phyloP scores from a whole-genome alignment of 106 monocot species.

The Chionographis japonica region DNA sequence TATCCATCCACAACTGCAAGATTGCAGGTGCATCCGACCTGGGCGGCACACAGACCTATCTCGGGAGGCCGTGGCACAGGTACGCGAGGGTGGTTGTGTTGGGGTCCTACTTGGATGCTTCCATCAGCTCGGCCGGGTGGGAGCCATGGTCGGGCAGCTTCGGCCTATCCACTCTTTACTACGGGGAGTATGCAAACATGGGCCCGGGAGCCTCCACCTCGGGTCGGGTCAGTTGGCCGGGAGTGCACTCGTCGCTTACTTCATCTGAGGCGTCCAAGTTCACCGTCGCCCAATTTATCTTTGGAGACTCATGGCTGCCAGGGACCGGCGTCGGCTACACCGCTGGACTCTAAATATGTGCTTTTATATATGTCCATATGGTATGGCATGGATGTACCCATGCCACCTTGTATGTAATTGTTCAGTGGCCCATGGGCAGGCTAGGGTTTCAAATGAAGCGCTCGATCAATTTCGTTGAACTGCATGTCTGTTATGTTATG shows the following conservation, averaged over 20 bases:
- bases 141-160: constrained; percentile 56
- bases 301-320: constrained; percentile 53
- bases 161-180: constrained; percentile 55
- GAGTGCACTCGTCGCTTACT: constrained; percentile 45
- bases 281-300: constrained; percentile 58
- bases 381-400: too few species aligned
- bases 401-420: too few species aligned
- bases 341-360: constrained; percentile 24
- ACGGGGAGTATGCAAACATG: constrained; percentile 63
- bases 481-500: too few species aligned
- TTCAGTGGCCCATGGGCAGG: too few species aligned
- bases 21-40: constrained; percentile 36
- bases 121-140: constrained; percentile 54
- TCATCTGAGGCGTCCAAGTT: constrained; percentile 53
- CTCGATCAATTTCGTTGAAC: too few species aligned
- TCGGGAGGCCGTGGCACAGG: constrained; percentile 81
- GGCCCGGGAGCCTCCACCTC: constrained; percentile 47
- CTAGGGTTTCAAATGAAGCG: too few species aligned
- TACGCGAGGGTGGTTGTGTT: constrained; percentile 64
- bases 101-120: constrained; percentile 34
- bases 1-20: constrained; percentile 53
- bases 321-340: constrained; percentile 46
- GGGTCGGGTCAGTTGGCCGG: constrained; percentile 54
- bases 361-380: background rate
- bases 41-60: constrained; percentile 41